phyloP scores from a whole-genome alignment of 2,329 filamentous ascomycete genomes.

The Nemania abortiva region DNA sequence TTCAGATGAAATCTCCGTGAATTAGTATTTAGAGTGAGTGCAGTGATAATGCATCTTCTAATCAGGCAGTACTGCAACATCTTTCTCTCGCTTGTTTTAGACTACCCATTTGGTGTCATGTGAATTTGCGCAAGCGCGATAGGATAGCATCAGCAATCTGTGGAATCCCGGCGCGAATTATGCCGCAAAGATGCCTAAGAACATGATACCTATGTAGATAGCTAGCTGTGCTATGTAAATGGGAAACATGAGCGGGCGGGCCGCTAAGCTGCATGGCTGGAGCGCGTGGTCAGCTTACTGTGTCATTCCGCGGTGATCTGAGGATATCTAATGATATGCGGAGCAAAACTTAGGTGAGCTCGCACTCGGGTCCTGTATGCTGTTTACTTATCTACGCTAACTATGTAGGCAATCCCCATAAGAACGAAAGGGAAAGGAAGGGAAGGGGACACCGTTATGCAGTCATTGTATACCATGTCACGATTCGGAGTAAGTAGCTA shows the following conservation, averaged over 20 bases:
- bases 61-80: no score
- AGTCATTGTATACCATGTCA: background rate
- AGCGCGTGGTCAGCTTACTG: slow-evolving; percentile 36
- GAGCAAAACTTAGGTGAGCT: background rate
- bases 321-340: slow-evolving; percentile 3
- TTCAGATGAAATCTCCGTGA: background rate
- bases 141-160: background rate
- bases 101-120: background rate
- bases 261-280: slow-evolving; percentile 5
- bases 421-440: background rate
- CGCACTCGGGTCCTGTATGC: background rate
- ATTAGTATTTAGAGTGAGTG: background rate
- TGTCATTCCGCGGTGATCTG: slow-evolving; percentile 13
- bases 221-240: background rate
- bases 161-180: slow-evolving; percentile 7
- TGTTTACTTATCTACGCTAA: background rate
- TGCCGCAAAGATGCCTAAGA: slow-evolving; percentile 1
- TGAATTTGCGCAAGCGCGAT: background rate
- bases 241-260: background rate
- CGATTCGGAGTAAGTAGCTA: background rate
- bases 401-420: background rate
- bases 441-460: background rate
- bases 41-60: background rate
- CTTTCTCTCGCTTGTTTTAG: background rate
- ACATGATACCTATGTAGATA: background rate